Evolutionary conservation across 1,284 basidiomycete genomes (phyloP), one percentile per base, ranked within the genome.

Genomic region (Mycena sp.): DNA sequence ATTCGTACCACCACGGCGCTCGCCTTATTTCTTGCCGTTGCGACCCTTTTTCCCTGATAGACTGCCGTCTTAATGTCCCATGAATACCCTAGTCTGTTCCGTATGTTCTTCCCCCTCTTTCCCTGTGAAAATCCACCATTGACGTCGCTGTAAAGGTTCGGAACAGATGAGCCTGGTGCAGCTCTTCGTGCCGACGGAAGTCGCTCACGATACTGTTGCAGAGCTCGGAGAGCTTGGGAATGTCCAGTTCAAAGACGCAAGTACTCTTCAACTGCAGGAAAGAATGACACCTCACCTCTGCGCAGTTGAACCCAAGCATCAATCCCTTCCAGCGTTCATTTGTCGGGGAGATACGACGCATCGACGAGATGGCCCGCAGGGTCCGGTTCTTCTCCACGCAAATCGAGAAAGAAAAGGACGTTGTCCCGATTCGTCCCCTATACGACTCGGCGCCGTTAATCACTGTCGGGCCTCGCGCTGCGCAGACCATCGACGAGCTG

Each of bases 281-380:
- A 9, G 48, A 3, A 23, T 51, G 63, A 28, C 58, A 53, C 17
- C 61, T 67, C 10, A 57, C 58, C 44, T 35, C 44, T 46, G 54
- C 41, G 25, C 75, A 98, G 95, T 83, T 99, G 73, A 99, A 99
- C 78, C 94, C 96, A 17, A 88, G 89, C 64, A 89, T 99, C 69
- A 98, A 97, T 76, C 93, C 97, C 23, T 99, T 99, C 83, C 98
- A 99, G 85, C 94, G 98, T 68, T 96, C 97, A 6, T 99, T 97
- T 76, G 95, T 98, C 64, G 92, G 92, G 46, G 96, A 98, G 76
- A 96, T 99, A 69, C 90, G 97, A 44, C 89, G 94, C 64, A 87
- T 98, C 60, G 96, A 98, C 75, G 96, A 99, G 75, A 97, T 98
- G 92, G 91, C 94, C 26, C 92, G 98, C 67, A 91, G 96, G 32